Conservation (phyloP, 2,329 filamentous ascomycete species). For the Zelopaecilomyces penicillatus region DNA sequence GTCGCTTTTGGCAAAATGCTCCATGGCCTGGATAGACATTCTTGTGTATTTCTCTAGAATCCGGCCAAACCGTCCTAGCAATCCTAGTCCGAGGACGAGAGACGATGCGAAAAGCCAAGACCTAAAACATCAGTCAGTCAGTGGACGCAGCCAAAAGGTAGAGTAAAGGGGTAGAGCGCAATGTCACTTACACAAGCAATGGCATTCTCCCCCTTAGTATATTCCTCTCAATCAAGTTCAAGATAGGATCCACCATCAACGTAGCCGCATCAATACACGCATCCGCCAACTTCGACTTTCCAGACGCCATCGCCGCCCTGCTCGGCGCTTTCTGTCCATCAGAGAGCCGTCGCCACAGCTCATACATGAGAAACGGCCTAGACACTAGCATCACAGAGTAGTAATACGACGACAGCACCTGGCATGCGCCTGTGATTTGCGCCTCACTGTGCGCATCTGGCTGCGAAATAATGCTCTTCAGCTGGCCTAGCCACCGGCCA, state of each 20-base stretch:
- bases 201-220: constrained; percentile 38
- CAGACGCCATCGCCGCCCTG: constrained; percentile 23
- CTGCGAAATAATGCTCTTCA: constrained; percentile 31
- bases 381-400: constrained; percentile 51
- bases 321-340: constrained; percentile 20
- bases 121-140: constrained; percentile 18
- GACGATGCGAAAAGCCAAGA: constrained; percentile 48
- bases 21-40: constrained; percentile 38
- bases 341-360: constrained; percentile 37
- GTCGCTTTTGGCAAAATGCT: constrained; percentile 41
- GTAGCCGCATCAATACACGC: constrained; percentile 48
- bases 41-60: constrained; percentile 42
- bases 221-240: constrained; percentile 34
- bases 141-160: too few relatives aligned
- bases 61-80: constrained; percentile 43
- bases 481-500: constrained; percentile 34
- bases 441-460: constrained; percentile 14
- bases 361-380: constrained; percentile 48
- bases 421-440: constrained; percentile 38
- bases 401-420: constrained; percentile 45
- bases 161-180: not conserved
- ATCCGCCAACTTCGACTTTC: constrained; percentile 43
- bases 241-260: constrained; percentile 42
- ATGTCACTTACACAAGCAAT: constrained; percentile 39
- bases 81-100: constrained; percentile 42